Conservation (phyloP, 169 alveolate genomes). For the Haemoproteus tartakovskyi region DNA sequence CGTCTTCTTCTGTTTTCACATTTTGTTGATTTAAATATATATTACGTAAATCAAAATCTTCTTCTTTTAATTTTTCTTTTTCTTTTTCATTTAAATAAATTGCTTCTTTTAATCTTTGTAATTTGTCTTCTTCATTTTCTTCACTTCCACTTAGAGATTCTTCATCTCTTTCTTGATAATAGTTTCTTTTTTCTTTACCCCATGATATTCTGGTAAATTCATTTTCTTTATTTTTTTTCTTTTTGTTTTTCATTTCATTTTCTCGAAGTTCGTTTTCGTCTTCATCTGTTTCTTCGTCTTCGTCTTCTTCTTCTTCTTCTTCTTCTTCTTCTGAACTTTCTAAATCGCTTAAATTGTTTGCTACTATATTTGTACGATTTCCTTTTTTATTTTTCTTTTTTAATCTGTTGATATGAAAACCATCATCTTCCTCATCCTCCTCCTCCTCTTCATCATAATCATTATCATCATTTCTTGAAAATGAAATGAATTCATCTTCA, state of each 20-base stretch:
- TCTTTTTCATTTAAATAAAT: conserved; percentile 57
- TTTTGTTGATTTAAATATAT: conserved; percentile 59
- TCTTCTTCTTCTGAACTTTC: background rate
- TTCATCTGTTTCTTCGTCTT: background rate
- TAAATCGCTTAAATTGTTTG: background rate
- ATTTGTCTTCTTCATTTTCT: conserved; percentile 45
- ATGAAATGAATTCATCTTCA: background rate
- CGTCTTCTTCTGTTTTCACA: conserved; percentile 12
- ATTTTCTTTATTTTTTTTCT: background rate
- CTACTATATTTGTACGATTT: no score
- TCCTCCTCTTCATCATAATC: no score
- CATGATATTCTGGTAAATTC: conserved; percentile 39
- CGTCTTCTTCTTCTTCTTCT: conserved; percentile 8
- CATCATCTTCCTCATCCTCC: no score
- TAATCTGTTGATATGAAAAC: background rate
- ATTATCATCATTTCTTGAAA: no score
- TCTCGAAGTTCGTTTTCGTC: conserved; percentile 8
- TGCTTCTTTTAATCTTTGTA: conserved; percentile 65
- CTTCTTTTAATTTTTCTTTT: conserved; percentile 54
- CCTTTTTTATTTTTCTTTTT: conserved; percentile 4
- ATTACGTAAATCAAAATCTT: conserved; percentile 49
- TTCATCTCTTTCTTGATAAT: conserved; percentile 59
- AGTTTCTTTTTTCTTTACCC: conserved; percentile 52
- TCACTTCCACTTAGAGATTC: conserved; percentile 52
- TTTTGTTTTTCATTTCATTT: background rate